Evolutionary conservation across 2,329 filamentous ascomycete species (phyloP), one percentile per base, ranked within the genome.

Genomic region (Epicoccum nigrum): DNA sequence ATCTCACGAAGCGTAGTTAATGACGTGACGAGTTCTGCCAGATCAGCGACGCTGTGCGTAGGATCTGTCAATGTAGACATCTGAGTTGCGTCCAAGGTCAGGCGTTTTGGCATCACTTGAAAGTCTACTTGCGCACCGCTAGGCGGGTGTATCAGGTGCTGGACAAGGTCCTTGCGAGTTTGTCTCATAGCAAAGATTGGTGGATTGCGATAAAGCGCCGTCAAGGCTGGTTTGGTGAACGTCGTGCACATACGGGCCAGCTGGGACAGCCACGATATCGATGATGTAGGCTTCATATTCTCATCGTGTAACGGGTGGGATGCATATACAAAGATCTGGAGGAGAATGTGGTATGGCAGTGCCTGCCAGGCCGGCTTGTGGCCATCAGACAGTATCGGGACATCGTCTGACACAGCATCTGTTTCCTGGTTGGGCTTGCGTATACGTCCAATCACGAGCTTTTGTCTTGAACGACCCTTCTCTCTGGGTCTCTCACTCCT

Each of bases 161-260:
- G 65, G 13, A 82, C 64, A 16, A 84, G 69, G 31, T 75, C 70
- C 37, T 56, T 67, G 11, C 66, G 78, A 11, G 76, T 76, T 55
- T 81, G 79, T 27, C 74, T 70, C 28, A 78, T 72, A 1, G 80
- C 78, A 51, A 82, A 79, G 35, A 94, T 76, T 1, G 86, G 85
- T 7, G 89, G 89, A 4, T 79, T 83, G 38, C 81, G 79, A 68
- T 94, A 94, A 4, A 95, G 77, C 1, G 84, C 86, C 4, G 85
- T 85, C 42, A 94, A 73, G 1, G 89, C 89, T 4, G 90, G 87
- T 62, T 92, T 89, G 0, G 83, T 76, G 50, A 92, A 90, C 2
- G 79, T 71, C 42, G 79, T 82, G 63, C 60, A 92, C 13, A 85
- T 75, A 2, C 80, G 78, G 28, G 88, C 84, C 35, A 83, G 76